These are phyloP conservation scores for Hypericum androsaemum DNA, from an alignment of 345 rosid genomes.

Conservation along the genomic window DNA sequence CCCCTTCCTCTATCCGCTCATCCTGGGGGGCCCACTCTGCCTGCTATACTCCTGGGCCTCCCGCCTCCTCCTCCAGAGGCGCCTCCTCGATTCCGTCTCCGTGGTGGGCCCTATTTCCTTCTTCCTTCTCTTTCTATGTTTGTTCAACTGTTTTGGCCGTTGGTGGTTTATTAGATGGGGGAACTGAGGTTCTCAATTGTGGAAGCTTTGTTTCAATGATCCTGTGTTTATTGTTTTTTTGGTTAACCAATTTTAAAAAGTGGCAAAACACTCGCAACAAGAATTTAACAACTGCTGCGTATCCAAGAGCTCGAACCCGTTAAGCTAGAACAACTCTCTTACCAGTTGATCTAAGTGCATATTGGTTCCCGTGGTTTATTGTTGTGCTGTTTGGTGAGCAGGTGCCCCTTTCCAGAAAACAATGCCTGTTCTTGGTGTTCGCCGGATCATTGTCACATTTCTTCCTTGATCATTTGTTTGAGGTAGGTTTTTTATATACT, in stretches of 20 bases:
- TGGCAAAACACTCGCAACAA: too few species aligned
- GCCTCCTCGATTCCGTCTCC: constrained; percentile 43
- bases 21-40: constrained; percentile 48
- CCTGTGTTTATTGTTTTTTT: too few species aligned
- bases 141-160: background rate
- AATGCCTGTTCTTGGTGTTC: constrained; percentile 37
- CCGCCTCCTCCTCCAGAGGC: constrained; percentile 26
- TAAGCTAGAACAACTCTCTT: too few species aligned
- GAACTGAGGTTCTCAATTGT: too few species aligned
- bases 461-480: constrained; percentile 62
- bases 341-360: too few species aligned
- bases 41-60: constrained; percentile 45
- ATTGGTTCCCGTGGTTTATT: background rate
- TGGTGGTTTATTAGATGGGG: too few species aligned
- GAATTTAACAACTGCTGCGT: too few species aligned
- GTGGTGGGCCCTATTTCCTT: constrained; percentile 29
- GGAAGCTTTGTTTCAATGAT: too few species aligned
- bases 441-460: constrained; percentile 66
- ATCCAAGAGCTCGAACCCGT: too few species aligned
- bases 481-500: constrained; percentile 21
- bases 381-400: constrained; percentile 10
- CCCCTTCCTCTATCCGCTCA: constrained; percentile 41
- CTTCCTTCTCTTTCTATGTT: background rate
- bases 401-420: constrained; percentile 49
- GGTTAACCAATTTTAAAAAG: too few species aligned